A percentile compares a stretch with the other conserved stretches of the same genome.
These are phyloP conservation scores for Actinidia chinensis DNA, from an alignment of 179 eudicot species.

Conservation along the genomic window DNA sequence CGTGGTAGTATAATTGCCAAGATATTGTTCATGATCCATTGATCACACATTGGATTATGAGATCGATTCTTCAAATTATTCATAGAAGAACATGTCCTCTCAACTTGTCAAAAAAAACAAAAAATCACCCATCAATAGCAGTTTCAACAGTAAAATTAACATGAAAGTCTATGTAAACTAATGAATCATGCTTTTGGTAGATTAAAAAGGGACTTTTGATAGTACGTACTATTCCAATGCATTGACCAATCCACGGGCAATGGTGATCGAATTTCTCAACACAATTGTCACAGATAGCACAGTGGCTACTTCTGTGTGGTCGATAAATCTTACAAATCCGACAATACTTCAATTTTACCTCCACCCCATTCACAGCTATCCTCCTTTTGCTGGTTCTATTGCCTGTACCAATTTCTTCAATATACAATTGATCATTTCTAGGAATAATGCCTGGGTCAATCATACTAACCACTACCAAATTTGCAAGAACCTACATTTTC, in stretches of 20 bases:
- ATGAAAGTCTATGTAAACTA: too few species aligned
- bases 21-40: too few species aligned
- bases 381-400: conserved; percentile 6
- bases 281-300: conserved; percentile 68
- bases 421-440: conserved; percentile 1
- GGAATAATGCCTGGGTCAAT: conserved; percentile 39
- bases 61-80: too few species aligned
- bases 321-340: conserved; percentile 57
- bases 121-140: too few species aligned
- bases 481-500: conserved; percentile 24
- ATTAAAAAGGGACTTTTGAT: too few species aligned
- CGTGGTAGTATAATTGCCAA: too few species aligned
- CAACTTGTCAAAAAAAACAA: too few species aligned
- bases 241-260: conserved; percentile 79
- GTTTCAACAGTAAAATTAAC: too few species aligned
- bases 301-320: conserved; percentile 71
- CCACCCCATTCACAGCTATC: conserved; percentile 41
- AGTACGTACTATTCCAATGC: conserved; percentile 54
- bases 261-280: conserved; percentile 76
- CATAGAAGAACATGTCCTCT: too few species aligned
- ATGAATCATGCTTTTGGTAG: too few species aligned
- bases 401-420: conserved; percentile 6
- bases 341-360: conserved; percentile 59
- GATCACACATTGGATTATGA: too few species aligned
- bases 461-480: conserved; percentile 25